These are phyloP conservation scores for Boletus sp. DNA, from an alignment of 768 basidiomycete genomes.

Conservation along the genomic window DNA sequence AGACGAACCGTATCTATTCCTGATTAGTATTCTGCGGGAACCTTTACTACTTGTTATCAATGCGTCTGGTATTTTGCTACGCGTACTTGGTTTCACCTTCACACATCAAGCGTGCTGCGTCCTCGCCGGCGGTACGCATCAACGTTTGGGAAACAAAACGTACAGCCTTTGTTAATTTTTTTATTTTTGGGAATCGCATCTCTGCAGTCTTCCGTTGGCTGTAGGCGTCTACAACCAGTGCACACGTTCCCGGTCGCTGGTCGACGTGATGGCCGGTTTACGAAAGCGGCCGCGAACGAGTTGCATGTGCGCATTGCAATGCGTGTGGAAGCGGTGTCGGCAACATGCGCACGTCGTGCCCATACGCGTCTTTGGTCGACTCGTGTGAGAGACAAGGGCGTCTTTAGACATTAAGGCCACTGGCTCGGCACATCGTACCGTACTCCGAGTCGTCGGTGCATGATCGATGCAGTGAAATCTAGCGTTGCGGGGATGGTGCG, in stretches of 20 bases:
- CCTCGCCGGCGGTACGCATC: neutral
- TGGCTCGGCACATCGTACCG: no score
- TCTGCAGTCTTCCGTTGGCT: neutral
- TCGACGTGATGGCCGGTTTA: neutral
- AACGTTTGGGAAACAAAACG: neutral
- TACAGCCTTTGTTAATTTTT: neutral
- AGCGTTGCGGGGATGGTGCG: neutral
- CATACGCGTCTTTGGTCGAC: slow-evolving; percentile 54
- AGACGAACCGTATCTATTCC: neutral
- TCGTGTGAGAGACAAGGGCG: no score
- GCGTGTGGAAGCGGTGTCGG: no score
- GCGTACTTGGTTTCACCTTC: neutral
- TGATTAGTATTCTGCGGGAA: neutral
- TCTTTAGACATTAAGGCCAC: no score
- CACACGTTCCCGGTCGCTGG: neutral
- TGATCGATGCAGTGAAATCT: neutral
- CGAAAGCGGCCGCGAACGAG: neutral
- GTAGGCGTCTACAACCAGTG: neutral
- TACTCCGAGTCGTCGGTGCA: neutral
- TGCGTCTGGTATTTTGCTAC: no score
- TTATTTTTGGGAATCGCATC: neutral
- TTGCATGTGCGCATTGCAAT: neutral
- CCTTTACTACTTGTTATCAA: neutral
- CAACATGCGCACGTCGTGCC: slow-evolving; percentile 40
- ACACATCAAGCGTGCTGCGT: neutral